These are phyloP conservation scores for Periconia sp. DNA, from an alignment of 2,329 filamentous ascomycete species.

Conservation along the genomic window DNA sequence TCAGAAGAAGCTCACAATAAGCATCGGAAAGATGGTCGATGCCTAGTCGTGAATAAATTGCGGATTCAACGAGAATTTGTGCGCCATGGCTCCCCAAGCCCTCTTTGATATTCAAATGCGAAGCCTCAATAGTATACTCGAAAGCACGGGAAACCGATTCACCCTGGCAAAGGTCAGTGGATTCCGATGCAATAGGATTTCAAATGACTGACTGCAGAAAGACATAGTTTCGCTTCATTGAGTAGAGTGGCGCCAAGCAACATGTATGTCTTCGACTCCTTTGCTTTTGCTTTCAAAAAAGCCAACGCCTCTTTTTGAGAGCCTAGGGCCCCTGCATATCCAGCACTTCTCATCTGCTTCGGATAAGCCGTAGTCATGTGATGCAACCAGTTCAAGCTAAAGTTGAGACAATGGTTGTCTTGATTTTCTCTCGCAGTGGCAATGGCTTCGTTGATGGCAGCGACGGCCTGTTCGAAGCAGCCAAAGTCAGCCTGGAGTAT, in stretches of 20 bases:
- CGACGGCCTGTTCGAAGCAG: conserved; percentile 86
- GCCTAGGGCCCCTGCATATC: conserved; percentile 75
- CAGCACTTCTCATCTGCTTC: conserved; percentile 71
- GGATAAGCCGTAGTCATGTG: conserved; percentile 90
- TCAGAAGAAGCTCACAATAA: conserved; percentile 75
- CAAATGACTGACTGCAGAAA: conserved; percentile 68
- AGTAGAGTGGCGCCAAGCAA: conserved; percentile 83
- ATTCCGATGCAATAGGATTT: not conserved
- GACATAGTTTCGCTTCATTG: conserved; percentile 80
- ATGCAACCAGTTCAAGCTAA: conserved; percentile 93
- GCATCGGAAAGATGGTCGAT: conserved; percentile 63
- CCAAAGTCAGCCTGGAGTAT: conserved; percentile 96
- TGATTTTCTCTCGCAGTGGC: conserved; percentile 93
- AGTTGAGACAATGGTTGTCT: conserved; percentile 91
- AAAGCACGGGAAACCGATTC: conserved; percentile 67
- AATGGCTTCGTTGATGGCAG: conserved; percentile 93
- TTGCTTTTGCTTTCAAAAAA: conserved; percentile 85
- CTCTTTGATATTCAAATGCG: conserved; percentile 79
- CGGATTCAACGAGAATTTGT: conserved; percentile 73
- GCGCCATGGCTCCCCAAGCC: conserved; percentile 77
- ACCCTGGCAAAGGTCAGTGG: conserved; percentile 51
- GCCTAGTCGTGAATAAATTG: conserved; percentile 78
- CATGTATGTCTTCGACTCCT: conserved; percentile 84
- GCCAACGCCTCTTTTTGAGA: conserved; percentile 80
- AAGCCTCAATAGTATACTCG: conserved; percentile 81